Evolutionary conservation across 106 monocot species (phyloP), one percentile per base, ranked within the genome.

Genomic region (Dendrobium huoshanense): DNA sequence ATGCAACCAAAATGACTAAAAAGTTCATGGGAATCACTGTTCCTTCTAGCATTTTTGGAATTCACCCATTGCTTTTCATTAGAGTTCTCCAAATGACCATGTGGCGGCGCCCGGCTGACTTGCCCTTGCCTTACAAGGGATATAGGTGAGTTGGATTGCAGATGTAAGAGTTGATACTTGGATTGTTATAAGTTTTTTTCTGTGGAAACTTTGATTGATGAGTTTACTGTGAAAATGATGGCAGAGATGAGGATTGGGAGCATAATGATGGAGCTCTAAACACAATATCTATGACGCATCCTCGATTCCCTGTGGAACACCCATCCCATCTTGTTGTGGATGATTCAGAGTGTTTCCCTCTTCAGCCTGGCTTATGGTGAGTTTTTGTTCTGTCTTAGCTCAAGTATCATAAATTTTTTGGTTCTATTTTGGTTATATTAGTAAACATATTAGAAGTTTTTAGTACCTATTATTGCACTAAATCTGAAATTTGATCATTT

Each of bases 81-180:
- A 88, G 98, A 77, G 89, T 93, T 11, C 78, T 98, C 44, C 98
- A 98, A 75, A 98, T 98, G 95, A 87, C 86, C 81, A 89, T 67
- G 49, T 94, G 95, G 91, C 83, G 87, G 0, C 81, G 84, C 73
- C 95, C 98, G 8, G 0, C 86, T 0, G 86, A 85, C 58, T 70
- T 85, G 70, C 77, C 88, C 41, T 88, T 80, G 42, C 98, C 95
- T 7, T 98, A 93, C 58, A 98, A 98, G 80, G 98, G 98, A 18
- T 98, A 92, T 85, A 92, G 91, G 98, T 95, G 24, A 40, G 94
- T 82, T 51, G 51, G 15, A 13, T 51, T 13, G 51, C 51, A 51
- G 27, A 8, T 9, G 55, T 59, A 9, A 55, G 22, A 19, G 1
- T 10, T 27, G 18, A 16, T 29, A 42, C 16, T 29, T 41, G 7